These are phyloP conservation scores for Aspergillus ochraceoroseus DNA, from an alignment of 2,329 filamentous ascomycete species.

Conservation along the genomic window DNA sequence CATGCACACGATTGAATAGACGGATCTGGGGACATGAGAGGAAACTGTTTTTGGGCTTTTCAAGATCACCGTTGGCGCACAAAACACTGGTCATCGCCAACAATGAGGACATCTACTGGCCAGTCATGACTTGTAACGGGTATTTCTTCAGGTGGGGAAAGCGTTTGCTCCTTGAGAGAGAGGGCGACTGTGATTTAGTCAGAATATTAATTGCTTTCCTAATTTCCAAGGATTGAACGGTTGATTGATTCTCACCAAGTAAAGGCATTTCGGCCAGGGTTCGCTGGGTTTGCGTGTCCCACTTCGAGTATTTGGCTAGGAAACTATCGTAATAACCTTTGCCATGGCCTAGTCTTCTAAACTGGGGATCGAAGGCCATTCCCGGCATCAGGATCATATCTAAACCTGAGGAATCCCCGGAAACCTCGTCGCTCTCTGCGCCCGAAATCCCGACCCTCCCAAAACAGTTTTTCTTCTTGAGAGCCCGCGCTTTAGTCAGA, in stretches of 20 bases:
- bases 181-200: slow-evolving; percentile 60
- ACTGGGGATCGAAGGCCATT: slow-evolving; percentile 75
- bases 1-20: slow-evolving; percentile 21
- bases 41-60: slow-evolving; percentile 18
- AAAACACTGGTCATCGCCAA: slow-evolving; percentile 62
- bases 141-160: slow-evolving; percentile 60
- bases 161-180: slow-evolving; percentile 78
- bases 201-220: slow-evolving; percentile 17
- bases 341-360: slow-evolving; percentile 82
- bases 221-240: slow-evolving; percentile 5
- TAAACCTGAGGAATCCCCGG: slow-evolving; percentile 47
- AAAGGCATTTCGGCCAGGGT: slow-evolving; percentile 48
- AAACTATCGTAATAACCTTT: slow-evolving; percentile 98
- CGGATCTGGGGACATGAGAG: slow-evolving; percentile 18
- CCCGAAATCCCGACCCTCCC: slow-evolving; percentile 52
- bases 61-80: slow-evolving; percentile 27
- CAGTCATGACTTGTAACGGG: slow-evolving; percentile 74
- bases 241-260: slow-evolving; percentile 53
- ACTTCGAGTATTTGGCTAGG: slow-evolving; percentile 64
- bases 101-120: slow-evolving; percentile 69
- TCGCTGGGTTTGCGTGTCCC: slow-evolving; percentile 33
- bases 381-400: slow-evolving; percentile 90
- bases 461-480: slow-evolving; percentile 66
- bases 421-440: slow-evolving; percentile 13
- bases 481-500: slow-evolving; percentile 61